These are phyloP conservation scores for Angophora floribunda DNA, from an alignment of 345 rosid species.

Conservation along the genomic window DNA sequence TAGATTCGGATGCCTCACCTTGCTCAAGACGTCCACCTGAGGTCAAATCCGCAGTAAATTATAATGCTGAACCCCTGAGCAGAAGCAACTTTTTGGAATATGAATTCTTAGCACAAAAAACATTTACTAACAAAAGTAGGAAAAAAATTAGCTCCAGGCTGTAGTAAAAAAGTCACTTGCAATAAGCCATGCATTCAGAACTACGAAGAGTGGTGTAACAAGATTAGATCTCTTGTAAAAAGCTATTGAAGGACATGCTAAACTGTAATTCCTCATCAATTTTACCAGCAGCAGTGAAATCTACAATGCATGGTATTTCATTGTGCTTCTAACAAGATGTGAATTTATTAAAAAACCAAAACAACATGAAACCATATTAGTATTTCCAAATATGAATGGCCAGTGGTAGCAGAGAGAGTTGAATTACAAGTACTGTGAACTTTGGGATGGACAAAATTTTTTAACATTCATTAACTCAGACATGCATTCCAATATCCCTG, in stretches of 20 bases:
- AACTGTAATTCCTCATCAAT: neutral
- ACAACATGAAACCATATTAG: neutral
- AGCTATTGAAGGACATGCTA: neutral
- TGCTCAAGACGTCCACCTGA: conserved; percentile 81
- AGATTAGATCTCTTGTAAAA: neutral
- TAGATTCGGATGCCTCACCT: conserved; percentile 83
- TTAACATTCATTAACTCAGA: neutral
- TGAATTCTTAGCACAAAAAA: neutral
- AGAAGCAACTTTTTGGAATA: neutral
- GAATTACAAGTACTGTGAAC: neutral
- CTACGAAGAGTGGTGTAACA: neutral
- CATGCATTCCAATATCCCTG: neutral
- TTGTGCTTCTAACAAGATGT: neutral
- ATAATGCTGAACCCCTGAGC: neutral
- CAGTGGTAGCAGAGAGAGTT: neutral
- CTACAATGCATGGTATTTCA: neutral
- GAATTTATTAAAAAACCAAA: neutral
- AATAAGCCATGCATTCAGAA: neutral
- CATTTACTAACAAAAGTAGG: neutral
- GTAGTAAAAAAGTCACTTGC: neutral
- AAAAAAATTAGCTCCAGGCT: neutral
- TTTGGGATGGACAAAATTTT: neutral
- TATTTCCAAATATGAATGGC: neutral
- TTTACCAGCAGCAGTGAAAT: neutral
- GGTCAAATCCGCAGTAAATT: conserved; percentile 4